Base-by-base conservation (phyloP, 495 filamentous ascomycete genomes). In the Pyrenula massariospora region DNA sequence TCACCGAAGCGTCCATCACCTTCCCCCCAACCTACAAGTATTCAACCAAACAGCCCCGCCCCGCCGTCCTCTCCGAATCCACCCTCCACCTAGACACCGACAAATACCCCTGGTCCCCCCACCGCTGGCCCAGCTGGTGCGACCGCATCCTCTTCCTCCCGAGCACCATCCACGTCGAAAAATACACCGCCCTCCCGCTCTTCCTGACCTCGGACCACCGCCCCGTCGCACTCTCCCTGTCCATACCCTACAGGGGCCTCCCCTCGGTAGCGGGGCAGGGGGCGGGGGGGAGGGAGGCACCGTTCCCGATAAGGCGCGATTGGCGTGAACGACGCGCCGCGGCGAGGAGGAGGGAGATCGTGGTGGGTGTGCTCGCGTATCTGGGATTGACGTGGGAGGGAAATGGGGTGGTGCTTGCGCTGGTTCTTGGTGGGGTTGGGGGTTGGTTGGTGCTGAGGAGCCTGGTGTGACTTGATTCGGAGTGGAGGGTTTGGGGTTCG, bases 1-100 rank as follows among this genome's bases (percentile, higher is more conserved):
- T 98, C 8, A 65, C 67, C 2, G 93, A 98, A 70, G 81, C 84
- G 2, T 70, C 79, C 1, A 81, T 97, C 57, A 64, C 69, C 3
- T 98, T 97, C 62, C 88, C 88, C 1, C 93, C 93, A 10, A 96
- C 93, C 0, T 98, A 98, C 73, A 98, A 98, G 67, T 91, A 83
- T 65, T 8, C 8, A 5, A 64, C 72, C 25, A 51, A 68, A 25
- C 60, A 78, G 52, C 75, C 77, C 22, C 74, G 75, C 53, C 57
- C 75, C 2, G 66, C 73, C 2, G 58, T 66, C 1, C 53, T 68
- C 23, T 24, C 56, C 1, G 63, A 53, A 0, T 57, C 65, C 1
- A 55, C 59, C 48, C 60, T 60, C 51, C 65, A 71, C 55, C 54
- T 56, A 1, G 65, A 67, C 22, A 67, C 68, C 49, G 72, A 81